Evolutionary conservation across 2,329 filamentous ascomycete species (phyloP), one percentile per base, ranked within the genome.

Genomic region (Sclerotinia trifoliorum): DNA sequence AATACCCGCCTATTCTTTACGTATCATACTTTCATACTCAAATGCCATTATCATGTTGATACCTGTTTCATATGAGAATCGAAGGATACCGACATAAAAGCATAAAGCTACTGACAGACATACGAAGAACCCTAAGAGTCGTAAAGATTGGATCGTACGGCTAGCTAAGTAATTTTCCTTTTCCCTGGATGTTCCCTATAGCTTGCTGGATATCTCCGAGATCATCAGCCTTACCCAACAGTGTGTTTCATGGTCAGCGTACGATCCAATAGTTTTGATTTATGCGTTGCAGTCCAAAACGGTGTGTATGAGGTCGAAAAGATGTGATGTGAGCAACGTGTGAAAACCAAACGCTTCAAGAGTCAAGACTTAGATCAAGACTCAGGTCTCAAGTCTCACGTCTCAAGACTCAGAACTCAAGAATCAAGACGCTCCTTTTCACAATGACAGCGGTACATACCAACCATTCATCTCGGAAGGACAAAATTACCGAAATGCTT

Each of bases 201-300:
- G 60, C 32, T 51, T 51, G 60, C 60, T 63, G 60, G 46, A 35
- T 10, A 24, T 49, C 29, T 62, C 58, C 58, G 44, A 35, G 44
- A 62, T 63, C 32, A 62, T 63, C 32, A 51, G 39, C 46, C 48
- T 15, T 29, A 46, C 42, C 24, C 29, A 21, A 60, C 32, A 46
- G 39, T 21, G 24, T 29, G 39, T 60, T 60, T 60, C 42, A 46
- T 46, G 56, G 46, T 60, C 56, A 60, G 15, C 24, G 42, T 46
- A 29, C 39, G 5, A 46, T 26, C 35, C 3, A n/a, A 58, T 58
- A 5, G 39, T 39, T 58, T 58, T 39, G 35, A 58, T 44, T 39
- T 21, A 35, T 49, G 7, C 19, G 13, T 52, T 26, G 24, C 24
- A 35, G 24, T 21, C 39, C 29, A 62, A 35, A 62, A 39, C 6